Percentiles rank a stretch among this genome's conserved stretches.
These are phyloP conservation scores for Paragyromitra xinjiangensis DNA, from an alignment of 495 filamentous ascomycete species.

Conservation along the genomic window DNA sequence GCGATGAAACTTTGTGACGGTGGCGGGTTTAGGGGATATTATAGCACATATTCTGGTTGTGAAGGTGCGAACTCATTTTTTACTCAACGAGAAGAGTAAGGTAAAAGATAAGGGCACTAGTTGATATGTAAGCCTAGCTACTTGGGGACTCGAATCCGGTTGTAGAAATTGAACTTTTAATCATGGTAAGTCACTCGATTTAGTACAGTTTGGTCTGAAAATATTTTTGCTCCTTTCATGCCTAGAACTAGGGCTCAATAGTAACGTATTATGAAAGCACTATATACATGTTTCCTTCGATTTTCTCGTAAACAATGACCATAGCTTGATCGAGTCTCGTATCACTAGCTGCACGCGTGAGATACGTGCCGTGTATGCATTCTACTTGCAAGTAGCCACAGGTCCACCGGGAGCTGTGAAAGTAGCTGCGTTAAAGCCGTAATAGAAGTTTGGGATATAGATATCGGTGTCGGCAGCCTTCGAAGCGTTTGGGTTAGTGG, in stretches of 20 bases:
- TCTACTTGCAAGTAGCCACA: conserved; percentile 49
- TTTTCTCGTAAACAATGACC: neutral
- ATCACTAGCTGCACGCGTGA: neutral
- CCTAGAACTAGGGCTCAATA: neutral
- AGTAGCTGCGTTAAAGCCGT: conserved; percentile 57
- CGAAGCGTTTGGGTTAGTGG: neutral
- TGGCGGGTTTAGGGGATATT: too few species aligned
- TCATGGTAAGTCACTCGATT: neutral
- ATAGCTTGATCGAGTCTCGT: neutral
- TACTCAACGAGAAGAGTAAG: too few species aligned
- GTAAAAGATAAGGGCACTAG: neutral
- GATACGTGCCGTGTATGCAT: too few species aligned
- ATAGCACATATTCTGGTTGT: too few species aligned
- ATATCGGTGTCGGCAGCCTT: conserved; percentile 55
- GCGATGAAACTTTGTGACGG: too few species aligned
- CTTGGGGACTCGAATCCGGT: neutral
- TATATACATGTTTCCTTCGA: too few species aligned
- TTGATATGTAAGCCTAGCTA: neutral
- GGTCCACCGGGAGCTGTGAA: conserved; percentile 56
- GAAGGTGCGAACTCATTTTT: too few species aligned
- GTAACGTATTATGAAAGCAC: neutral
- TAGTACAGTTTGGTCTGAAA: neutral
- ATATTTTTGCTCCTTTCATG: neutral
- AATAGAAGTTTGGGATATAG: conserved; percentile 57
- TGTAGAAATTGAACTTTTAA: neutral